These are phyloP conservation scores for Malassezia dermatis DNA, from an alignment of 1,284 basidiomycete genomes.

Conservation along the genomic window DNA sequence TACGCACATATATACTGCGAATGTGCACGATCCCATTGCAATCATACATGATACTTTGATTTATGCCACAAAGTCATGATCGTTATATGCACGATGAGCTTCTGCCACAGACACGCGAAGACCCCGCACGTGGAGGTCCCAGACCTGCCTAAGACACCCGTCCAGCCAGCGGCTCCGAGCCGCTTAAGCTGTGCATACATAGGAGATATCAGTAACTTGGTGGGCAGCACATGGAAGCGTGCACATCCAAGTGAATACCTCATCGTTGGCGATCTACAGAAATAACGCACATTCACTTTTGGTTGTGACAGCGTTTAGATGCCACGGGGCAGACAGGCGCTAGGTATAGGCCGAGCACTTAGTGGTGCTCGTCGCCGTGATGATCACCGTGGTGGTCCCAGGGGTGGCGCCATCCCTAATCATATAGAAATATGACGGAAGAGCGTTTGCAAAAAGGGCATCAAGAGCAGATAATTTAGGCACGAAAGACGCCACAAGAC, in stretches of 20 bases:
- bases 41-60: not conserved
- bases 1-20: not conserved
- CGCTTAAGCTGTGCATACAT: not conserved
- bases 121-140: not conserved
- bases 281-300: not conserved
- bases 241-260: not conserved
- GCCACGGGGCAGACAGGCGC: not conserved
- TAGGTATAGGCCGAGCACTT: slow-evolving; percentile 1
- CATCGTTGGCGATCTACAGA: not conserved
- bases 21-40: not conserved
- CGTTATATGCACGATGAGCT: not conserved
- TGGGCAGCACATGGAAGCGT: not conserved
- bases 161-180: not conserved
- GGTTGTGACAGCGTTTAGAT: not conserved
- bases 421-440: not conserved
- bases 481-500: too few relatives aligned
- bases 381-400: slow-evolving; percentile 41
- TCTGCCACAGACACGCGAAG: not conserved
- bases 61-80: not conserved
- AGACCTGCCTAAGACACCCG: not conserved
- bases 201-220: not conserved
- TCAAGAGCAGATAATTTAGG: not conserved
- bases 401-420: slow-evolving; percentile 38
- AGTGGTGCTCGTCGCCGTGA: slow-evolving; percentile 26
- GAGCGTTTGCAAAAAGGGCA: not conserved